These are phyloP conservation scores for Immersiella caudata DNA, from an alignment of 495 filamentous ascomycete genomes.

Conservation along the genomic window DNA sequence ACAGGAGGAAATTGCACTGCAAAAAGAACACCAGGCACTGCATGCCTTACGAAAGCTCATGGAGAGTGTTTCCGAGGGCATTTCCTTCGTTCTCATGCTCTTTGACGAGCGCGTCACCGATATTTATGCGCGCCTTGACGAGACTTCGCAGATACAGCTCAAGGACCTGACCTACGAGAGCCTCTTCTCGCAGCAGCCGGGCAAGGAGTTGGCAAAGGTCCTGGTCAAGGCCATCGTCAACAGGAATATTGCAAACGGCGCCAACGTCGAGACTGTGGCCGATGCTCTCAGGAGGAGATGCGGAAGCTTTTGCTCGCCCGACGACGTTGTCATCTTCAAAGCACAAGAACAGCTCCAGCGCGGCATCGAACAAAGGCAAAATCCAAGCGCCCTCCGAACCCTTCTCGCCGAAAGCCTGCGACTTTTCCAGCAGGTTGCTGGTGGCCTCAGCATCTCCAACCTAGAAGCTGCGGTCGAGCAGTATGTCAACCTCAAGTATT, in stretches of 20 bases:
- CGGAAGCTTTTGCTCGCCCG: conserved; percentile 93
- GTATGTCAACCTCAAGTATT: conserved; percentile 81
- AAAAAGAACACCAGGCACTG: conserved; percentile 91
- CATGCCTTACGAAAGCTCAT: conserved; percentile 82
- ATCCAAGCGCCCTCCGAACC: conserved; percentile 75
- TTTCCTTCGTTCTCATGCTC: conserved; percentile 89
- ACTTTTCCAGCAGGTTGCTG: conserved; percentile 85
- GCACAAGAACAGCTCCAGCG: conserved; percentile 91
- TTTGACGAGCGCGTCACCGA: conserved; percentile 92
- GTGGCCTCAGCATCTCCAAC: conserved; percentile 76
- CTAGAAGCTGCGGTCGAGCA: conserved; percentile 74
- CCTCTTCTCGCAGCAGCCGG: conserved; percentile 75
- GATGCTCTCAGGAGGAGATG: conserved; percentile 88
- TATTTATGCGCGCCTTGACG: conserved; percentile 79
- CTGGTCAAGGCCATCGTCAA: conserved; percentile 98
- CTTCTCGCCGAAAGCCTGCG: conserved; percentile 85
- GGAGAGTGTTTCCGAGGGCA: conserved; percentile 86
- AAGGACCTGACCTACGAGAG: conserved; percentile 79
- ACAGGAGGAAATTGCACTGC: conserved; percentile 85
- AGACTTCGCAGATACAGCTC: conserved; percentile 65
- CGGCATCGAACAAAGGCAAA: conserved; percentile 74
- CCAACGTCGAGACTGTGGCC: conserved; percentile 95
- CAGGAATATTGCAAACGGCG: conserved; percentile 90
- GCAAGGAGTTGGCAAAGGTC: conserved; percentile 91
- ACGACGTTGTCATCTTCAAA: conserved; percentile 97